A percentile compares a stretch with the other conserved stretches of the same genome.
phyloP scores from a whole-genome alignment of 768 basidiomycete species.

The Lactarius trivialis region DNA sequence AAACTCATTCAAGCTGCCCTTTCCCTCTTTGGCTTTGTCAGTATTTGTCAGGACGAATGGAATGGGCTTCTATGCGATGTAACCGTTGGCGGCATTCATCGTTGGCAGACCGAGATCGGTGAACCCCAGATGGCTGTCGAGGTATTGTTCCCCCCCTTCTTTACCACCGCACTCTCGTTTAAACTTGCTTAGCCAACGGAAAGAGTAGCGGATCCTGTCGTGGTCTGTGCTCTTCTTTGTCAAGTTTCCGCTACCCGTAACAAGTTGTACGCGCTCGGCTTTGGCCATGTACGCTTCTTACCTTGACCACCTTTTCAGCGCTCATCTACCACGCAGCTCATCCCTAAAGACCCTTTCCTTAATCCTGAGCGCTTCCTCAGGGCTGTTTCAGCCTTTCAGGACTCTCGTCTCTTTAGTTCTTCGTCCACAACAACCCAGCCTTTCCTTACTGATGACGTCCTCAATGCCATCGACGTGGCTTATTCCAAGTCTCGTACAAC shows the following conservation, averaged over 20 bases:
- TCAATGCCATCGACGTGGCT: conserved; percentile 41
- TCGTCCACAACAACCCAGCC: conserved; percentile 7
- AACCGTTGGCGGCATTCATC: conserved; percentile 63
- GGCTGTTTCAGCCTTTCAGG: conserved; percentile 37
- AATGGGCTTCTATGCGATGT: conserved; percentile 74
- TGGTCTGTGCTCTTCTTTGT: conserved; percentile 65
- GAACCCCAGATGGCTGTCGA: conserved; percentile 56
- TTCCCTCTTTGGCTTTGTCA: conserved; percentile 63
- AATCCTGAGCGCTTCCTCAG: conserved; percentile 53
- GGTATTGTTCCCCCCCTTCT: conserved; percentile 30
- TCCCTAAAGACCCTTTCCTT: conserved; percentile 76
- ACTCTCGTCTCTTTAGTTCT: conserved; percentile 14
- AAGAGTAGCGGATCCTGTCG: conserved; percentile 63
- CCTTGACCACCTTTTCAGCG: background rate
- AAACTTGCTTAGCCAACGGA: conserved; percentile 50
- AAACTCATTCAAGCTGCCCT: conserved; percentile 68
- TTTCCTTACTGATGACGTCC: conserved; percentile 40
- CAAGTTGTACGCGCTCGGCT: conserved; percentile 55
- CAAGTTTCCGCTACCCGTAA: conserved; percentile 63
- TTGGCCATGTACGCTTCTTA: conserved; percentile 32
- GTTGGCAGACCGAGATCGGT: conserved; percentile 63
- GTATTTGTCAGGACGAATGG: conserved; percentile 31
- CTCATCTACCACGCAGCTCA: conserved; percentile 25
- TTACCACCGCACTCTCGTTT: background rate
- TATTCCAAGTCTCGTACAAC: conserved; percentile 42